Base-by-base conservation (phyloP, 805 yeast species). In the Danielozyma ontarioensis region DNA sequence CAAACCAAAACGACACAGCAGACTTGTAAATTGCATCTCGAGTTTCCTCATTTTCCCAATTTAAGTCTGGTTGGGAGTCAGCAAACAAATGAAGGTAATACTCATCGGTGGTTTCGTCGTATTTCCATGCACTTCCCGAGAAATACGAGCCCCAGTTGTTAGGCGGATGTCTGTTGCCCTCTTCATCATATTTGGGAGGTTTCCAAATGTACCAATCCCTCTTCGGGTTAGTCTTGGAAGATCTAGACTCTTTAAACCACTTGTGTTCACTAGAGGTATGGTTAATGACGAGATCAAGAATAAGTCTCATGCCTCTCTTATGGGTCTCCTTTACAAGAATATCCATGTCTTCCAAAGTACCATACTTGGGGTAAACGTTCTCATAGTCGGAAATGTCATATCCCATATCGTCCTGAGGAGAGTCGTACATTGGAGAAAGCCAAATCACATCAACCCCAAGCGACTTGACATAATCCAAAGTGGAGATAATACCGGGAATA, bases 201-300 rank as follows among this genome's bases (percentile, higher is more conserved):
- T 62, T 70, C 82, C 82, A 76, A 39, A 72, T 60, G 54, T 73
- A 74, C 79, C 80, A 75, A 52, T 76, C 78, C 49, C 81, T 64
- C 57, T 76, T 75, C 5, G 78, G 70, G 51, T 70, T 72, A 31
- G 62, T 55, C 44, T 59, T 66, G 13, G 76, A 68, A 5, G 72
- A 59, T 35, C 75, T 55, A 7, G 78, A 71, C 46, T 76, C 77
- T 47, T 72, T 57, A 57, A 76, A 76, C 81, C 81, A 76, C 29
- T 54, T 61, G 53, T 76, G 81, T 49, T 70, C 71, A 25, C 62
- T 51, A 2, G 80, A 74, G 16, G 78, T 69, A 50, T 76, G 82
- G 59, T 76, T 76, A 46, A 76, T 64, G 29, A 76, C 81, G 51
- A 76, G 59, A 51, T 76, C 82, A 37, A 73, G 54, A 31, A 76